A percentile compares a stretch with the other conserved stretches of the same genome.
Conservation (phyloP, 257 asterid genomes). For the Solanum pimpinellifolium region DNA sequence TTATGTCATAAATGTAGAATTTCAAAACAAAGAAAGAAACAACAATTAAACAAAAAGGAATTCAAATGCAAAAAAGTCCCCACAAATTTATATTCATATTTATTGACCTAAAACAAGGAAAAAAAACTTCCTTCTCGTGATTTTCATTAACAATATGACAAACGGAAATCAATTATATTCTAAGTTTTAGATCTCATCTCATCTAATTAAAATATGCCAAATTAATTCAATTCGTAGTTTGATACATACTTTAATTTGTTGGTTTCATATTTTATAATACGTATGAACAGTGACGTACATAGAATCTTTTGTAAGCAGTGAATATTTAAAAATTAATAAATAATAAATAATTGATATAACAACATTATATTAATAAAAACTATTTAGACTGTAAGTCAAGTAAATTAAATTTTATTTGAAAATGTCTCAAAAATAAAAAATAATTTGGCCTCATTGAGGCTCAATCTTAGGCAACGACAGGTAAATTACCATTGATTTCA, state of each 20-base stretch:
- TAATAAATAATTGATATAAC: too few relatives aligned
- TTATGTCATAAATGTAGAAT: neutral
- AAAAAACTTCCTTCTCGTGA: neutral
- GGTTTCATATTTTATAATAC: neutral
- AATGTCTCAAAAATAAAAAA: too few relatives aligned
- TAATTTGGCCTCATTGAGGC: too few relatives aligned
- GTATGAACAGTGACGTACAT: rapidly evolving
- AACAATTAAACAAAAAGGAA: neutral
- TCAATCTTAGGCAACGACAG: too few relatives aligned
- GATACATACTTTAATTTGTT: neutral
- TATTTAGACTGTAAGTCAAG: too few relatives aligned
- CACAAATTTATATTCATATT: neutral
- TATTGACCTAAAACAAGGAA: neutral
- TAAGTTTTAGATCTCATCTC: neutral
- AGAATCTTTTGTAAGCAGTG: too few relatives aligned
- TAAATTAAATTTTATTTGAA: too few relatives aligned
- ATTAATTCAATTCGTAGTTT: neutral
- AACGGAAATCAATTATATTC: neutral
- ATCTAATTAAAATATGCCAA: neutral
- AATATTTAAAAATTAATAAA: too few relatives aligned
- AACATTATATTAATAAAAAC: too few relatives aligned
- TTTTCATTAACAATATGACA: neutral
- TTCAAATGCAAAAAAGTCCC: neutral
- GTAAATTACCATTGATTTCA: too few relatives aligned
- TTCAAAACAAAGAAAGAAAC: neutral